Conservation (phyloP, 345 rosid species). For the Xanthoceras sorbifolium region DNA sequence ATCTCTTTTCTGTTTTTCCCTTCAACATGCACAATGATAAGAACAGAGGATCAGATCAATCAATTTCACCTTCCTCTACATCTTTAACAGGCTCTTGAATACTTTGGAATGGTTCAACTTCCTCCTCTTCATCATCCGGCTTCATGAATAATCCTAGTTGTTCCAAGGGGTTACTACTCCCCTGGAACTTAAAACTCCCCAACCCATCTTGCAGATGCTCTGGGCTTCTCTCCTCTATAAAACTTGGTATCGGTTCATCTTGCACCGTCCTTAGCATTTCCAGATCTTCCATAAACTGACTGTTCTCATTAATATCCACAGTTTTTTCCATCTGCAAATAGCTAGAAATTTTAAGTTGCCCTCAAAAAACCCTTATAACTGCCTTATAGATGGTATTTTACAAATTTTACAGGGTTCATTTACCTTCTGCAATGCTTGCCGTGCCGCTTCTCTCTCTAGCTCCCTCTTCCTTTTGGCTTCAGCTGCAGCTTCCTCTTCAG, state of each 20-base stretch:
- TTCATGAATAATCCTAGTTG: slow-evolving; percentile 85
- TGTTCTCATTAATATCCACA: slow-evolving; percentile 80
- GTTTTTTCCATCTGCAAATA: slow-evolving; percentile 87
- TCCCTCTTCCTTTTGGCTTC: slow-evolving; percentile 77
- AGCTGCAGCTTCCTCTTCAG: slow-evolving; percentile 79
- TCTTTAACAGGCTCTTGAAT: slow-evolving; percentile 35
- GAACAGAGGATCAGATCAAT: slow-evolving; percentile 25
- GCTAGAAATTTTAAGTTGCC: slow-evolving; percentile 9
- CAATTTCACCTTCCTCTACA: slow-evolving; percentile 63
- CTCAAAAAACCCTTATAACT: neutral
- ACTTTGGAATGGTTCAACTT: slow-evolving; percentile 46
- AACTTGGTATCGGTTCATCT: slow-evolving; percentile 50
- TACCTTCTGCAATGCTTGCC: slow-evolving; percentile 81
- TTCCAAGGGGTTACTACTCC: slow-evolving; percentile 70
- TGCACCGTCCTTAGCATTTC: slow-evolving; percentile 67
- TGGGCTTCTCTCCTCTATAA: slow-evolving; percentile 59
- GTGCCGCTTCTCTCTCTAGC: slow-evolving; percentile 87
- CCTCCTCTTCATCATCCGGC: slow-evolving; percentile 62
- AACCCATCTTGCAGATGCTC: slow-evolving; percentile 45
- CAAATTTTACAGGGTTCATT: neutral
- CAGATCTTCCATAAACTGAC: slow-evolving; percentile 78
- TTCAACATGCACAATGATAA: neutral
- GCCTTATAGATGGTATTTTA: neutral
- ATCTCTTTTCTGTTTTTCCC: slow-evolving; percentile 2
- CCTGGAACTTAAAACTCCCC: slow-evolving; percentile 75